A percentile compares a stretch with the other conserved stretches of the same genome.
These are phyloP conservation scores for Fagus sylvatica DNA, from an alignment of 306 rosid genomes.

Conservation along the genomic window DNA sequence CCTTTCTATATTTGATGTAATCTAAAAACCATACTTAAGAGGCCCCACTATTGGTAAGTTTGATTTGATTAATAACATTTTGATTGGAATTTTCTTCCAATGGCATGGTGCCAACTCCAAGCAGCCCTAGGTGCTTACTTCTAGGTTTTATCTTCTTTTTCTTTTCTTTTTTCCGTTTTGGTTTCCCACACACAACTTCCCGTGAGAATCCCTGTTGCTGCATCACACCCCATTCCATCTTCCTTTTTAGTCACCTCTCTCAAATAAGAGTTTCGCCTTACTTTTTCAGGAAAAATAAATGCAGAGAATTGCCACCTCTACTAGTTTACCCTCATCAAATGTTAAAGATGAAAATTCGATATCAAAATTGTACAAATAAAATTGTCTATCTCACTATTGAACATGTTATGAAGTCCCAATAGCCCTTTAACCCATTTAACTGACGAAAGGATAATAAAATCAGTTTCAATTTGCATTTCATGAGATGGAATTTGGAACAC, in stretches of 20 bases:
- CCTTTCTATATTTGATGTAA: no score
- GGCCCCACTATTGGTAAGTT: no score
- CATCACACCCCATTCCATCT: not conserved
- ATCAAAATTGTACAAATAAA: not conserved
- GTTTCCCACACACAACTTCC: no score
- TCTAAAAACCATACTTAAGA: no score
- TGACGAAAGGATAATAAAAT: not conserved
- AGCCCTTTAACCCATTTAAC: not conserved
- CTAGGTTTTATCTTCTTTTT: no score
- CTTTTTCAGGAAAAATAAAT: not conserved
- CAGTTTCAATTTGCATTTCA: not conserved
- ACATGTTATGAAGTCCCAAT: not conserved
- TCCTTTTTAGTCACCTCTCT: not conserved
- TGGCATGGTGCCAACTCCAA: no score
- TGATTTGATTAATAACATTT: no score
- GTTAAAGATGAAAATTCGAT: not conserved
- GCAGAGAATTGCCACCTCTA: not conserved
- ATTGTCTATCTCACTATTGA: not conserved
- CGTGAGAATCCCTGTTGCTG: no score
- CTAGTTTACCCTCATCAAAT: not conserved
- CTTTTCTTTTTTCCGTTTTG: no score
- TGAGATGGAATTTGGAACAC: not conserved
- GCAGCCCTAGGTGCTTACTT: no score
- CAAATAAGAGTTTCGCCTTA: not conserved
- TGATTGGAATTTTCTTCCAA: no score